Conservation (phyloP, 2,329 filamentous ascomycete genomes). For the Colletotrichum melonis region DNA sequence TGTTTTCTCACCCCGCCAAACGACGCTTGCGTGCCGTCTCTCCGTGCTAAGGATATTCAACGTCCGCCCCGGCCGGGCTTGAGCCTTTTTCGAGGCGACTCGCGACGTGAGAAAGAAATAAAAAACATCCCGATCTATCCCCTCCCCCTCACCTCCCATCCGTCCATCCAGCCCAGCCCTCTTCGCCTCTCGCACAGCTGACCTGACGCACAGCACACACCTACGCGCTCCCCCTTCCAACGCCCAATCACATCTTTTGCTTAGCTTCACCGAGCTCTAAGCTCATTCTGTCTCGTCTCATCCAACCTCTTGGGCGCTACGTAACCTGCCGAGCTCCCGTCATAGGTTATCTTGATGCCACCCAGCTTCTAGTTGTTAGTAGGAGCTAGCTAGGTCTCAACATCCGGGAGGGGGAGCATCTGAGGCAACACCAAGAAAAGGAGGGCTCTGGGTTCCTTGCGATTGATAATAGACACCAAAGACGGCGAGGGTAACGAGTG, state of each 20-base stretch:
- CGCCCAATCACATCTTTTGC: neutral
- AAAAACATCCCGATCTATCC: slow-evolving; percentile 17
- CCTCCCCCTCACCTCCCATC: neutral
- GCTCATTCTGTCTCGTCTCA: slow-evolving; percentile 2
- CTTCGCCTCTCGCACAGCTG: neutral
- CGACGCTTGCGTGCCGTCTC: slow-evolving; percentile 28
- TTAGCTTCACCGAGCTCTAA: neutral
- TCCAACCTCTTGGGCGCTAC: neutral
- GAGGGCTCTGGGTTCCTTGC: neutral
- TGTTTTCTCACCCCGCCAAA: slow-evolving; percentile 5
- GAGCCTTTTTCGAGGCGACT: neutral
- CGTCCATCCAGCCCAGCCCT: too few species aligned
- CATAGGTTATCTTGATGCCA: neutral
- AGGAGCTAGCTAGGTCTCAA: neutral
- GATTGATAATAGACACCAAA: neutral
- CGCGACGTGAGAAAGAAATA: slow-evolving; percentile 3
- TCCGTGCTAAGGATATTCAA: slow-evolving; percentile 27
- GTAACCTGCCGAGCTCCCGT: slow-evolving; percentile 1
- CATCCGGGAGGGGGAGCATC: slow-evolving; percentile 1
- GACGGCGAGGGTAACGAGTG: neutral
- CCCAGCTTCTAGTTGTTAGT: neutral
- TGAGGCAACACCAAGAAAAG: slow-evolving; percentile 8
- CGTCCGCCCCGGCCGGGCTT: slow-evolving; percentile 13
- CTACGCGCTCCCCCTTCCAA: neutral
- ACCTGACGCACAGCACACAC: slow-evolving; percentile 11